phyloP scores from a whole-genome alignment of 192 early-diverging fungal genomes.

The Kickxella alabastrina region DNA sequence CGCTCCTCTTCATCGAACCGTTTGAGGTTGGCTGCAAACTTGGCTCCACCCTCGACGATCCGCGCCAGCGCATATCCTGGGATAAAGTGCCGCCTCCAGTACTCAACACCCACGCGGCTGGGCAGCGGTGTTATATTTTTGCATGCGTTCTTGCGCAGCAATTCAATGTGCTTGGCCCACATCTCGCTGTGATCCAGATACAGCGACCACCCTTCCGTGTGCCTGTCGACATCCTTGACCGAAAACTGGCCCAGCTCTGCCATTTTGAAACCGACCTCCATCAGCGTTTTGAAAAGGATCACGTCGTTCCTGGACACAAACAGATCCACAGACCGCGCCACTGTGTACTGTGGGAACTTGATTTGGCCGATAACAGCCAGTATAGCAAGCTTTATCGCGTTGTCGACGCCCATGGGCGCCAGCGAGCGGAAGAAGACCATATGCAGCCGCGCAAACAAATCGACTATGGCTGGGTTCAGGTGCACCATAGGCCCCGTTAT shows the following conservation, averaged over 20 bases:
- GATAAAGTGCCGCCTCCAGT: slow-evolving; percentile 50
- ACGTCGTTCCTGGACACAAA: slow-evolving; percentile 41
- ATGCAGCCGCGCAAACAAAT: slow-evolving; percentile 49
- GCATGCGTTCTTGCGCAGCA: neutral
- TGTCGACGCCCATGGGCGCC: slow-evolving; percentile 23
- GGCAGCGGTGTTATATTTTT: neutral
- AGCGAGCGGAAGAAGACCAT: slow-evolving; percentile 44
- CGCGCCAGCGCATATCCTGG: slow-evolving; percentile 60
- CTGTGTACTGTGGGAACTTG: slow-evolving; percentile 30
- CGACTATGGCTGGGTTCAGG: slow-evolving; percentile 13
- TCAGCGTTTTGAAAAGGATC: slow-evolving; percentile 26
- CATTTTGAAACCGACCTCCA: slow-evolving; percentile 28
- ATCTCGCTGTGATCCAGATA: slow-evolving; percentile 15
- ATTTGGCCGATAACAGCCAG: slow-evolving; percentile 33
- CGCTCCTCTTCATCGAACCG: slow-evolving; percentile 54
- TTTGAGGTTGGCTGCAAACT: slow-evolving; percentile 54
- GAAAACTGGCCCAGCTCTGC: slow-evolving; percentile 12
- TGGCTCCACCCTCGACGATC: slow-evolving; percentile 54
- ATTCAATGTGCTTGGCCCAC: slow-evolving; percentile 17
- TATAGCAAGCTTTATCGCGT: slow-evolving; percentile 28
- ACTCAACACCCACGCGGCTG: slow-evolving; percentile 2
- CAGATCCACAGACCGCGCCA: slow-evolving; percentile 30
- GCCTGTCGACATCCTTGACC: slow-evolving; percentile 29
- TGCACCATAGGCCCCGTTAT: slow-evolving; percentile 33
- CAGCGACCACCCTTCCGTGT: slow-evolving; percentile 32